These are phyloP conservation scores for Agarophyton chilense DNA, from an alignment of 23 red algal genomes.

Conservation along the genomic window DNA sequence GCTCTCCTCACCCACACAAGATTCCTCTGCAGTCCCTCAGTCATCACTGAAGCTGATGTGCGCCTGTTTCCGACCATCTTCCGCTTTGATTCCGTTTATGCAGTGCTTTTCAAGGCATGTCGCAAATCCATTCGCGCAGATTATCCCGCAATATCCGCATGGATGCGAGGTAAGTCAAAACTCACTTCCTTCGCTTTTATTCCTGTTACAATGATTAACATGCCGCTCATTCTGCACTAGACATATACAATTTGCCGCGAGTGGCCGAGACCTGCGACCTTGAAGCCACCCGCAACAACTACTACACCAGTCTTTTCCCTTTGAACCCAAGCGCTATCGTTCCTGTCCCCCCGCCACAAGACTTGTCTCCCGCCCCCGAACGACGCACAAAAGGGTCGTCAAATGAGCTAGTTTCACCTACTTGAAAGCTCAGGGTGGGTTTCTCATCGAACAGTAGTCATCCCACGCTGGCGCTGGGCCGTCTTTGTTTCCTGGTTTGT, in stretches of 20 bases:
- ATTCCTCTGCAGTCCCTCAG: constrained; percentile 59
- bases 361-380: constrained; percentile 45
- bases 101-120: constrained; percentile 73
- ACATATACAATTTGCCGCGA: constrained; percentile 77
- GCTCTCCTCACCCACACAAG: constrained; percentile 28
- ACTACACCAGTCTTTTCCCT: constrained; percentile 86
- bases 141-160: constrained; percentile 70
- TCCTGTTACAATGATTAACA: neutral
- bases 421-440: no score
- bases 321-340: constrained; percentile 96
- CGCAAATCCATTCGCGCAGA: constrained; percentile 76
- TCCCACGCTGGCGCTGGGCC: no score
- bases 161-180: constrained; percentile 54
- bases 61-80: constrained; percentile 91
- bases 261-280: constrained; percentile 83
- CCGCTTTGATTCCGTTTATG: constrained; percentile 91
- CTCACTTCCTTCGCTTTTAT: neutral
- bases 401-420: no score
- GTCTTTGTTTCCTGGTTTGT: no score
- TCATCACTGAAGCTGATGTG: constrained; percentile 83
- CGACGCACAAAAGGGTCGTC: no score
- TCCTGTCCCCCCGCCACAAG: constrained; percentile 57
- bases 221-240: neutral
- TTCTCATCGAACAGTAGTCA: no score
- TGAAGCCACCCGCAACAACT: constrained; percentile 66